Evolutionary conservation across 148 eudicot species (phyloP), one percentile per base, ranked within the genome.

Genomic region (Hydrangea macrophylla): DNA sequence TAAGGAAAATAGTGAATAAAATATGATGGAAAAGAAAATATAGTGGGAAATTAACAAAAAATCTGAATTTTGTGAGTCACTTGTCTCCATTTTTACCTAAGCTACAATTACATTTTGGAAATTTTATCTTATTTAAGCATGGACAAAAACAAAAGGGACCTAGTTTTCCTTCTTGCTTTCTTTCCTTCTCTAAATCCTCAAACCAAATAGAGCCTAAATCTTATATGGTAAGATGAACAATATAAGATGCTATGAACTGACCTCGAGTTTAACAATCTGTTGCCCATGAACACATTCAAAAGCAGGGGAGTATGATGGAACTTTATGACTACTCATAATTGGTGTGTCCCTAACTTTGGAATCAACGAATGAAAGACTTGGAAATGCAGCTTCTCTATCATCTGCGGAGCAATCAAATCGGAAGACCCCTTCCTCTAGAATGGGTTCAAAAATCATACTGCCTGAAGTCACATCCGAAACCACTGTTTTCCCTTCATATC

Each of bases 341-440:
- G 96, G 87, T 31, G 81, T 80, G 28, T 89, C 96, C 81, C 97
- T 87, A 20, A 66, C 75, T 71, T 72, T 81, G 27, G 91, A 60
- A 67, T 87, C 74, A 23, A 77, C 83, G 74, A 94, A 94, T 44
- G 96, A 91, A 63, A 91, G 76, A 75, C 92, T 94, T 2, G 96
- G 99, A 74, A 81, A 87, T 68, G 93, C 96, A 22, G 82, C 77
- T 24, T 72, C 74, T 68, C 90, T 81, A 76, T 84, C 87, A 77
- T 87, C 88, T 26, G 85, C 71, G 37, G 96, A 84, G 68, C 97
- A 87, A 75, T 94, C 99, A 69, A 87, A 91, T 28, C 96, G 87
- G 70, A 87, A 91, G 57, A 94, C 83, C 51, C 97, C 96, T 75
- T 94, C 88, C 78, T 88, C 97, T 35, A 94, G 74, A 71, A 94